Evolutionary conservation across 768 basidiomycete genomes (phyloP).

Genomic region (Panellus pusillus): DNA sequence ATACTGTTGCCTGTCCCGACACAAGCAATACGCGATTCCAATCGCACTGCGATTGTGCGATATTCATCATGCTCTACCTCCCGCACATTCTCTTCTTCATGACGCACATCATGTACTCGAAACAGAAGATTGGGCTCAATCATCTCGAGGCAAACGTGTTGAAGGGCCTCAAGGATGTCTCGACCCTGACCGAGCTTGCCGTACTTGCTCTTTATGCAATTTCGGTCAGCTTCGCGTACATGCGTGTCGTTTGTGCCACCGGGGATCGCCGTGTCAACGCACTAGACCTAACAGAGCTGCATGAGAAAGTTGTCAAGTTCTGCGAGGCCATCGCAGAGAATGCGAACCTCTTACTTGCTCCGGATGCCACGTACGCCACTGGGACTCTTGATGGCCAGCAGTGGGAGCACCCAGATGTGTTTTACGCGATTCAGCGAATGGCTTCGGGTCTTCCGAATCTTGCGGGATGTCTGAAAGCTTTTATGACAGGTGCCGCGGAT

Average conservation of each 20-base stretch:
- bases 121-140: constrained; percentile 27
- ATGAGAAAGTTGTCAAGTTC: neutral
- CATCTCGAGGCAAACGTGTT: constrained; percentile 37
- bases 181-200: constrained; percentile 25
- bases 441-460: constrained; percentile 21
- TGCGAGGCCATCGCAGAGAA: constrained; percentile 23
- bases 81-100: constrained; percentile 28
- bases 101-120: constrained; percentile 27
- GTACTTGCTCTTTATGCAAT: neutral
- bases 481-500: constrained; percentile 27
- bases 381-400: constrained; percentile 27
- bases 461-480: constrained; percentile 16
- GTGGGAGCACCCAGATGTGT: constrained; percentile 25
- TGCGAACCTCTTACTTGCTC: constrained; percentile 21
- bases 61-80: constrained; percentile 27
- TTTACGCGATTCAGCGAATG: constrained; percentile 20
- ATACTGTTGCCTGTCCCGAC: constrained; percentile 30
- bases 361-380: constrained; percentile 16
- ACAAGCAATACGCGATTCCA: constrained; percentile 37
- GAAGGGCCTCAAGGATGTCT: constrained; percentile 22
- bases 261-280: neutral
- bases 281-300: neutral
- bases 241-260: neutral
- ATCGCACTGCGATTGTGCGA: constrained; percentile 30
- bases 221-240: constrained; percentile 3